Conservation (phyloP, 2,329 filamentous ascomycete genomes). For the Shiraia bambusicola region DNA sequence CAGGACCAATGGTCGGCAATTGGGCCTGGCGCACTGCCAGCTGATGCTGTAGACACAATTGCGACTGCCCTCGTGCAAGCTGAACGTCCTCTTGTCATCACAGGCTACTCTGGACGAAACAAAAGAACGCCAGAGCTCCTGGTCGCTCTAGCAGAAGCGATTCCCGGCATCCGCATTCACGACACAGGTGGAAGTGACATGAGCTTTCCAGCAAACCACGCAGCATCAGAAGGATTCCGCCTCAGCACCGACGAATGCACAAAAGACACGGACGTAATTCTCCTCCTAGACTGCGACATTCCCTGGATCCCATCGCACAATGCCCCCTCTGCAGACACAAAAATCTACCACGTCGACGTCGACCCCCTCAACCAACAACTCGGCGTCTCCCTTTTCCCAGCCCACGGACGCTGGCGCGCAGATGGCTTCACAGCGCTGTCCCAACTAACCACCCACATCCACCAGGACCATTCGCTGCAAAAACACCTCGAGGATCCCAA, state of each 20-base stretch:
- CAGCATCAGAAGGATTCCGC: conserved; percentile 15
- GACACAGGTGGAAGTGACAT: conserved; percentile 20
- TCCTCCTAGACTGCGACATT: conserved; percentile 24
- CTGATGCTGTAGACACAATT: conserved; percentile 14
- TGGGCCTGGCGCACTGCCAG: conserved; percentile 16
- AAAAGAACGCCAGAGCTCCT: conserved; percentile 8
- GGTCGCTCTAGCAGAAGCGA: conserved; percentile 13
- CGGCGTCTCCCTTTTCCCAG: conserved; percentile 70
- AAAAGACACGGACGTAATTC: conserved; percentile 16
- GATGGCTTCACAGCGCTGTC: conserved; percentile 57
- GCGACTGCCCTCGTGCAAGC: conserved; percentile 11
- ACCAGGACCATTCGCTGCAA: conserved; percentile 6
- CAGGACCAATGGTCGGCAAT: conserved; percentile 19
- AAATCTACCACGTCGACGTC: conserved; percentile 65
- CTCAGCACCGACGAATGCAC: conserved; percentile 17
- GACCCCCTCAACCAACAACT: conserved; percentile 71
- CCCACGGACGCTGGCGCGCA: conserved; percentile 65
- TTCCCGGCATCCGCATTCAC: conserved; percentile 17
- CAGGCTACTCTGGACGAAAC: conserved; percentile 22
- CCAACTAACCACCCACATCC: conserved; percentile 34
- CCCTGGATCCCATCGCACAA: conserved; percentile 41
- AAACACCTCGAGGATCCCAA: neutral
- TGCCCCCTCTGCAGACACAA: conserved; percentile 55
- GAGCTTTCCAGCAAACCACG: conserved; percentile 23
- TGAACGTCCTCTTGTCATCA: conserved; percentile 21